Evolutionary conservation across 352 stramenopile species (phyloP).

Genomic region (Globisporangium orthogonon): DNA sequence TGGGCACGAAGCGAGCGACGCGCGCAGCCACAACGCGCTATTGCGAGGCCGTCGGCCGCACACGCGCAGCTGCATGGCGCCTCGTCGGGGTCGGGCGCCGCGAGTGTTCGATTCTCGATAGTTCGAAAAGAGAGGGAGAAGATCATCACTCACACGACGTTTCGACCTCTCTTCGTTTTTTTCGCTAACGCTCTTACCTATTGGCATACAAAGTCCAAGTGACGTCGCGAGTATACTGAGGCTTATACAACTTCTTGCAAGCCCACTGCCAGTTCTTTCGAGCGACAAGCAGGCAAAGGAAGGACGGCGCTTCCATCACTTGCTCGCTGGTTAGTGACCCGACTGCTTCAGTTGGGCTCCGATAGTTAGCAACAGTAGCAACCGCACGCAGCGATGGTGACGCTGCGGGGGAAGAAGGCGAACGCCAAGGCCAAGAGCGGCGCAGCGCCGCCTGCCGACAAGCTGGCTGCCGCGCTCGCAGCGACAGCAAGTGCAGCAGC

Average conservation of each 20-base stretch:
- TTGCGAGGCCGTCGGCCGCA: background rate
- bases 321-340: background rate
- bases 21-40: background rate
- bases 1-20: background rate
- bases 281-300: background rate
- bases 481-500: constrained; percentile 5
- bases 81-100: too few relatives aligned
- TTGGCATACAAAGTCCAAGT: background rate
- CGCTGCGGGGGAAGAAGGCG: constrained; percentile 65
- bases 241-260: background rate
- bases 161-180: background rate
- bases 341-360: too few relatives aligned
- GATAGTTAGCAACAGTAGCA: background rate
- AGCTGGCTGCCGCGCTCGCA: constrained; percentile 25
- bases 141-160: background rate
- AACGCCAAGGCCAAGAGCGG: constrained; percentile 59
- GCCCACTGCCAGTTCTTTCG: background rate
- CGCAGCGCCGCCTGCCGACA: constrained; percentile 26
- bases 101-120: background rate
- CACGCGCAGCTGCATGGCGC: background rate
- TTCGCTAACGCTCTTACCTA: too few relatives aligned
- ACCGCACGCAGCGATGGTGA: constrained; percentile 37
- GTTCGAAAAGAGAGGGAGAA: background rate
- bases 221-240: background rate
- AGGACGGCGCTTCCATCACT: background rate